phyloP scores from a whole-genome alignment of 768 basidiomycete species.

The Lepiota subincarnata region DNA sequence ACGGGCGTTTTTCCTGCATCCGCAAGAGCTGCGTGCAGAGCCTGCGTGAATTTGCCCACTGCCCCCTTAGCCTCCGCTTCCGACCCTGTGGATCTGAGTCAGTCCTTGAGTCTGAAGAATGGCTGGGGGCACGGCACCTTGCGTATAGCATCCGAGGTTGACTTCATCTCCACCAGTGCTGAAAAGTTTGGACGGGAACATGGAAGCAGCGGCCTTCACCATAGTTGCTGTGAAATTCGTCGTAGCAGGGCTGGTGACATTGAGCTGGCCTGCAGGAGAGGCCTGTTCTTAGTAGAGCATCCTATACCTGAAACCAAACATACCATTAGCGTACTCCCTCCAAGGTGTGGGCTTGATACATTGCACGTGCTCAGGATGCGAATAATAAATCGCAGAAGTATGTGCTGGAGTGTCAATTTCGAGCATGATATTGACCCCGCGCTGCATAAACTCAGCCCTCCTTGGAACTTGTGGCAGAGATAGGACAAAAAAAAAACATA shows the following conservation, averaged over 20 bases:
- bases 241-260: slow-evolving; percentile 58
- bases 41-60: slow-evolving; percentile 55
- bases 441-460: slow-evolving; percentile 27
- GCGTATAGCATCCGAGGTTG: slow-evolving; percentile 59
- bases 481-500: slow-evolving; percentile 37
- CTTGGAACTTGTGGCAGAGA: slow-evolving; percentile 25
- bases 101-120: no score
- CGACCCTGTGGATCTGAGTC: not conserved
- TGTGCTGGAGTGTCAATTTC: slow-evolving; percentile 88
- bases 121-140: slow-evolving; percentile 38
- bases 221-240: slow-evolving; percentile 55
- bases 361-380: slow-evolving; percentile 73
- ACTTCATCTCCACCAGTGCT: slow-evolving; percentile 83
- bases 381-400: slow-evolving; percentile 56
- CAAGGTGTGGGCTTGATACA: slow-evolving; percentile 57
- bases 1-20: slow-evolving; percentile 66
- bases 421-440: slow-evolving; percentile 70
- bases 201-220: slow-evolving; percentile 46
- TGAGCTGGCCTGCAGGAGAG: slow-evolving; percentile 79
- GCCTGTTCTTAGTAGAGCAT: slow-evolving; percentile 36
- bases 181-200: slow-evolving; percentile 56
- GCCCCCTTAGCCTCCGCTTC: slow-evolving; percentile 55
- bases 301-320: not conserved
- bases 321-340: slow-evolving; percentile 47
- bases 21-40: slow-evolving; percentile 53